phyloP scores from a whole-genome alignment of 306 rosid species.

The Elaeagnus macrophylla region DNA sequence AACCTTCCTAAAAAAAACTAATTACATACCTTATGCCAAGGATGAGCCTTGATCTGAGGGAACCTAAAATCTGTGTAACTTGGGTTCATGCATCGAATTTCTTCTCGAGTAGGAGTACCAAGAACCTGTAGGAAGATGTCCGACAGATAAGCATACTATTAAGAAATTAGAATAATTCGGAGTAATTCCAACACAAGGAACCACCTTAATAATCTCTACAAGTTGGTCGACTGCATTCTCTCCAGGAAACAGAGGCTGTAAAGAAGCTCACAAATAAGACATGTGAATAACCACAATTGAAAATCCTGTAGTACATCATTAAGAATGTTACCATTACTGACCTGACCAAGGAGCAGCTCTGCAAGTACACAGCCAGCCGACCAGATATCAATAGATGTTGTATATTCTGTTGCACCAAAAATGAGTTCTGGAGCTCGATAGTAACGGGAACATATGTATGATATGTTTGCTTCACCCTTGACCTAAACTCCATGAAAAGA shows the following conservation, averaged over 20 bases:
- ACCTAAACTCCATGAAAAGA: conserved; percentile 38
- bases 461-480: conserved; percentile 78
- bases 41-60: conserved; percentile 94
- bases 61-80: conserved; percentile 84
- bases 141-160: conserved; percentile 13
- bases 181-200: conserved; percentile 19
- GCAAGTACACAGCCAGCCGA: conserved; percentile 99
- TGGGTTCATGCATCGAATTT: conserved; percentile 95
- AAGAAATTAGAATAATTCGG: conserved; percentile 8
- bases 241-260: conserved; percentile 90
- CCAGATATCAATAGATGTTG: conserved; percentile 88
- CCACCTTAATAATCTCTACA: conserved; percentile 92
- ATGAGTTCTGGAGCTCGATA: conserved; percentile 99
- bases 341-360: conserved; percentile 94
- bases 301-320: not conserved
- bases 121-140: conserved; percentile 56
- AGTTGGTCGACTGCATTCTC: conserved; percentile 94
- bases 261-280: conserved; percentile 29
- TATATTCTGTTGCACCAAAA: conserved; percentile 91
- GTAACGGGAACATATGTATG: conserved; percentile 92
- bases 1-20: not conserved
- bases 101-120: conserved; percentile 97
- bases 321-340: conserved; percentile 22
- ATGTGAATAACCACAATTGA: conserved; percentile 8
- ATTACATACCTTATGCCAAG: conserved; percentile 88